Conservation (phyloP, 2,329 filamentous ascomycete genomes). For the Ceratocystis harringtonii region DNA sequence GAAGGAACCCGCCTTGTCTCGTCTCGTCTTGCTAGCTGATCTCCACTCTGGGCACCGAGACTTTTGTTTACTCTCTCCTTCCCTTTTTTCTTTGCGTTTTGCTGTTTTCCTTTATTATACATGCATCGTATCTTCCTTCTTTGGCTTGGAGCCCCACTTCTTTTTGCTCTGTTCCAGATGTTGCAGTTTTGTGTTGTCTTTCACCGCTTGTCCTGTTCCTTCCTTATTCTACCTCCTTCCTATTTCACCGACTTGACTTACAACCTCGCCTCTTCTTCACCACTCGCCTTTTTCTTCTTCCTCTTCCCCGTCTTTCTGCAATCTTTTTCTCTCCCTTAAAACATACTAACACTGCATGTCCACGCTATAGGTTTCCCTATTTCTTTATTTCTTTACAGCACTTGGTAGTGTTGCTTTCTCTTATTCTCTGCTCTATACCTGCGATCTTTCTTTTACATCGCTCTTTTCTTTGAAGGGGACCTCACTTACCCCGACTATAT, state of each 20-base stretch:
- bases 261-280: neutral
- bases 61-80: neutral
- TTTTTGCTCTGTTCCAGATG: neutral
- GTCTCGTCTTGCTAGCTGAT: neutral
- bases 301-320: neutral
- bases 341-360: no score
- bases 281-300: neutral
- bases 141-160: neutral
- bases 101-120: neutral
- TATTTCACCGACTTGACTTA: neutral
- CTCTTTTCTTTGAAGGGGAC: neutral
- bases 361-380: neutral
- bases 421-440: neutral
- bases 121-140: neutral
- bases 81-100: neutral
- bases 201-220: constrained; percentile 5
- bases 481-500: neutral
- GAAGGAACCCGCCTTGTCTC: neutral
- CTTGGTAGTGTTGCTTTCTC: neutral
- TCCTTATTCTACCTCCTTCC: neutral
- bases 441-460: neutral
- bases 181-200: neutral
- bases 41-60: neutral
- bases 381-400: neutral
- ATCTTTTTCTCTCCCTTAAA: neutral